These are phyloP conservation scores for Colletotrichum kahawae DNA, from an alignment of 2,329 filamentous ascomycete genomes.

Conservation along the genomic window DNA sequence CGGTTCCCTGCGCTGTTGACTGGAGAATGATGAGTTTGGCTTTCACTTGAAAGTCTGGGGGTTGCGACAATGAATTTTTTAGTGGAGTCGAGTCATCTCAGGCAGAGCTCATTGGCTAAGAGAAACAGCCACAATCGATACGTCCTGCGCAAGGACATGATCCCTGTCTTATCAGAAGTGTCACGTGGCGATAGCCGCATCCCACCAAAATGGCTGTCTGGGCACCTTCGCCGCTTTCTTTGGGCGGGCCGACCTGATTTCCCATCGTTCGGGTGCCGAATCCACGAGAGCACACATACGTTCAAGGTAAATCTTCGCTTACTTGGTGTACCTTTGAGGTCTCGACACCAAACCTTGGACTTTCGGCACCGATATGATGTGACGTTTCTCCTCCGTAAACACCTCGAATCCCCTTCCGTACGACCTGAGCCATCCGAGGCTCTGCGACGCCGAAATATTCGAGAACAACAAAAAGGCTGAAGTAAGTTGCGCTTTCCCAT, in stretches of 20 bases:
- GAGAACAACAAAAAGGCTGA: constrained; percentile 11
- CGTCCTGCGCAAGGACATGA: neutral
- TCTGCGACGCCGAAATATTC: constrained; percentile 23
- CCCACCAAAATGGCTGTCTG: neutral
- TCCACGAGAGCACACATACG: neutral
- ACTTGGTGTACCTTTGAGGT: constrained; percentile 7
- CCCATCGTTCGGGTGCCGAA: neutral
- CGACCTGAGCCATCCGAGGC: constrained; percentile 24
- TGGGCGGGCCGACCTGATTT: neutral
- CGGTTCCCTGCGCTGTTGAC: neutral
- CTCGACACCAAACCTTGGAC: neutral
- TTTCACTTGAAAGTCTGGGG: neutral
- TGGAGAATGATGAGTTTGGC: neutral
- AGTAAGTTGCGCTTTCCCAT: constrained; percentile 6
- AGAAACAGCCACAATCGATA: neutral
- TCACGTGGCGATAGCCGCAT: constrained; percentile 5
- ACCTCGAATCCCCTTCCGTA: constrained; percentile 23
- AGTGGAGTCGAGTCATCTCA: neutral
- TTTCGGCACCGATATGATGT: constrained; percentile 24
- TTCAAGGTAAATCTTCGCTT: neutral
- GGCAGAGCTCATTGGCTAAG: neutral
- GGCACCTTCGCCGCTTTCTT: neutral
- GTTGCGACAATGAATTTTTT: neutral
- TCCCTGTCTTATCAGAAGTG: neutral
- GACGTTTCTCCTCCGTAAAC: constrained; percentile 9